A percentile compares a stretch with the other conserved stretches of the same genome.
Evolutionary conservation across 305 asterid species (phyloP).

Genomic region (Salvia sclarea): DNA sequence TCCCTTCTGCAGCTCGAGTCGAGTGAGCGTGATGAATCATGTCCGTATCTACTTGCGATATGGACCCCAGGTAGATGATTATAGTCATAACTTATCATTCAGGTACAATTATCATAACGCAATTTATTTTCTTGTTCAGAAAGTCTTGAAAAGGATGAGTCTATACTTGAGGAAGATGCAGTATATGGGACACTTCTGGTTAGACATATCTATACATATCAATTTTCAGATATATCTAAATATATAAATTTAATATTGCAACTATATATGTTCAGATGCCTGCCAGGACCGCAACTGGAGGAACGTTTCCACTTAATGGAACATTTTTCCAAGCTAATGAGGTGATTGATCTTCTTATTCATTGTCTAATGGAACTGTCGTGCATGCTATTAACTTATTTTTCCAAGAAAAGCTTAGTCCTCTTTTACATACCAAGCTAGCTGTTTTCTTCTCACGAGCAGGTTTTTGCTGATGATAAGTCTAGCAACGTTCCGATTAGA

Average conservation of each 20-base stretch:
- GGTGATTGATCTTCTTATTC: slow-evolving; percentile 37
- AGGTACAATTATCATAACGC: background rate
- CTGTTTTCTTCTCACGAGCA: too few relatives aligned
- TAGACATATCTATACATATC: slow-evolving; percentile 23
- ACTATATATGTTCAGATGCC: slow-evolving; percentile 40
- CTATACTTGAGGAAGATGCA: slow-evolving; percentile 24
- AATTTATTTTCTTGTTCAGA: slow-evolving; percentile 18
- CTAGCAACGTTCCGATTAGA: slow-evolving; percentile 39
- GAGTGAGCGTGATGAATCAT: slow-evolving; percentile 24
- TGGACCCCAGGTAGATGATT: slow-evolving; percentile 34
- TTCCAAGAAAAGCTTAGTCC: too few relatives aligned
- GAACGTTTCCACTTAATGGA: slow-evolving; percentile 57
- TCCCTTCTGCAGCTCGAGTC: slow-evolving; percentile 30
- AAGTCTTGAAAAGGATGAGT: slow-evolving; percentile 24
- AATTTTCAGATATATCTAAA: too few relatives aligned
- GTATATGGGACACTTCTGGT: slow-evolving; percentile 47
- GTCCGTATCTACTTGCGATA: slow-evolving; percentile 37
- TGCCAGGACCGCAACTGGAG: slow-evolving; percentile 45
- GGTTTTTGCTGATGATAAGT: slow-evolving; percentile 59
- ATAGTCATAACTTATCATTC: background rate
- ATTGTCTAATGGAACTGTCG: too few relatives aligned
- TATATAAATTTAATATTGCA: slow-evolving; percentile 1
- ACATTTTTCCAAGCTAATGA: slow-evolving; percentile 67
- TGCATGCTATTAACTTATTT: too few relatives aligned
- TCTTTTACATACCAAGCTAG: too few relatives aligned